phyloP scores from a whole-genome alignment of 2,329 filamentous ascomycete genomes.

The Arthrobotrys pseudoclavata region DNA sequence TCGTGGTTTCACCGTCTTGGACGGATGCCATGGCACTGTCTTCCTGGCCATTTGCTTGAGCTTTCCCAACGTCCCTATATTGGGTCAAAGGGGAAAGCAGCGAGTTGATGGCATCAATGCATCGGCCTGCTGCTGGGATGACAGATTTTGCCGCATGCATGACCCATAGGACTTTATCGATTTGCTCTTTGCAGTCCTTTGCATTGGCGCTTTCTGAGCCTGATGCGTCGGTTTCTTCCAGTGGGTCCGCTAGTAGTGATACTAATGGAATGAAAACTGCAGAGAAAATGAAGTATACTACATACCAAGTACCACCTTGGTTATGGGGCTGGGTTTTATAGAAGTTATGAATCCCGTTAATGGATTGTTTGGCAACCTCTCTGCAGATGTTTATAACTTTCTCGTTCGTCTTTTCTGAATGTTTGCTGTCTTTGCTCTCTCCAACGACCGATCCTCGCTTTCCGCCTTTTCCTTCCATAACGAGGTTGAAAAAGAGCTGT shows the following conservation, averaged over 20 bases:
- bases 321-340: conserved; percentile 56
- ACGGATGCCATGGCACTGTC: conserved; percentile 51
- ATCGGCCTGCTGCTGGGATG: conserved; percentile 51
- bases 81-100: conserved; percentile 48
- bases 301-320: conserved; percentile 57
- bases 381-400: conserved; percentile 56
- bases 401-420: conserved; percentile 52
- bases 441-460: conserved; percentile 26
- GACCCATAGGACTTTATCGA: conserved; percentile 56
- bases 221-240: conserved; percentile 44
- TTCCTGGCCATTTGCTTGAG: conserved; percentile 25
- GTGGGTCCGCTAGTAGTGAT: conserved; percentile 46
- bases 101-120: conserved; percentile 55
- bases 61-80: conserved; percentile 31
- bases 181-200: conserved; percentile 56
- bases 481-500: conserved; percentile 57
- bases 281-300: conserved; percentile 58
- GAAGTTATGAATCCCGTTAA: conserved; percentile 57
- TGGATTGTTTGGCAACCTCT: conserved; percentile 55
- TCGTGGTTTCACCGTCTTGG: conserved; percentile 40
- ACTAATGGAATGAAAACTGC: conserved; percentile 55
- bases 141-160: conserved; percentile 55
- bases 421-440: conserved; percentile 50
- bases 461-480: conserved; percentile 53
- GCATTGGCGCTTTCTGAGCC: conserved; percentile 54